Percentiles rank a stretch among this genome's conserved stretches.
Conservation (phyloP, 108 stramenopile species). For the Nitzschia sp. region DNA sequence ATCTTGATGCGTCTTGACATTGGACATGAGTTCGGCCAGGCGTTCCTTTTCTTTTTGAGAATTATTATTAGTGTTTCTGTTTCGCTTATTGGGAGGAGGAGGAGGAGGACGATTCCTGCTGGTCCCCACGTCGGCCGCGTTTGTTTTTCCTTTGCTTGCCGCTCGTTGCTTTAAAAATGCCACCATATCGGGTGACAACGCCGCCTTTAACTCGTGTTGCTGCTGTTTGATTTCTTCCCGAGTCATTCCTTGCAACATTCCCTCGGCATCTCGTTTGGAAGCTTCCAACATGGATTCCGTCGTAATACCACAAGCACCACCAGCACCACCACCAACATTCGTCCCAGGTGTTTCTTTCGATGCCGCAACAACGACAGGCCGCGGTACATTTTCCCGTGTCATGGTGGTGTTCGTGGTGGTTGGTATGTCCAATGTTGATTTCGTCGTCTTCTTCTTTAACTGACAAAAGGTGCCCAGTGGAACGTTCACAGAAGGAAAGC, state of each 20-base stretch:
- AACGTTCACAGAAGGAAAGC: conserved; percentile 48
- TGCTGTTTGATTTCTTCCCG: conserved; percentile 57
- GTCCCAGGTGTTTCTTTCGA: not conserved
- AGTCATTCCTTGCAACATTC: conserved; percentile 73
- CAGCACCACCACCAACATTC: not conserved
- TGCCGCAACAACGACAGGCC: not conserved
- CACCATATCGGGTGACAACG: conserved; percentile 68
- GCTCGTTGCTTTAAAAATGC: conserved; percentile 58
- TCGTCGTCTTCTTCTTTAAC: conserved; percentile 15
- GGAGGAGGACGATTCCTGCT: not conserved
- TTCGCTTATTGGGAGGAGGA: no score
- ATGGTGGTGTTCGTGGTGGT: not conserved
- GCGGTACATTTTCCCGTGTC: not conserved
- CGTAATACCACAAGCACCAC: not conserved
- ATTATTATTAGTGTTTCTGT: conserved; percentile 9
- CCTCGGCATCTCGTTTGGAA: conserved; percentile 36
- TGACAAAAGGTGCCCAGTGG: conserved; percentile 52
- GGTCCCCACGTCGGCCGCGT: not conserved
- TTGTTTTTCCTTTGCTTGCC: conserved; percentile 10
- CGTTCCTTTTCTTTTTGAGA: conserved; percentile 45
- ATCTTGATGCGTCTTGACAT: conserved; percentile 70
- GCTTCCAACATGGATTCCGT: conserved; percentile 28
- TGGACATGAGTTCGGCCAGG: conserved; percentile 58
- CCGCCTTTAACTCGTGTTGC: conserved; percentile 53
- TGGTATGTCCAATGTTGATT: not conserved